Base-by-base conservation (phyloP, 495 filamentous ascomycete genomes). In the Collariella sp. region DNA sequence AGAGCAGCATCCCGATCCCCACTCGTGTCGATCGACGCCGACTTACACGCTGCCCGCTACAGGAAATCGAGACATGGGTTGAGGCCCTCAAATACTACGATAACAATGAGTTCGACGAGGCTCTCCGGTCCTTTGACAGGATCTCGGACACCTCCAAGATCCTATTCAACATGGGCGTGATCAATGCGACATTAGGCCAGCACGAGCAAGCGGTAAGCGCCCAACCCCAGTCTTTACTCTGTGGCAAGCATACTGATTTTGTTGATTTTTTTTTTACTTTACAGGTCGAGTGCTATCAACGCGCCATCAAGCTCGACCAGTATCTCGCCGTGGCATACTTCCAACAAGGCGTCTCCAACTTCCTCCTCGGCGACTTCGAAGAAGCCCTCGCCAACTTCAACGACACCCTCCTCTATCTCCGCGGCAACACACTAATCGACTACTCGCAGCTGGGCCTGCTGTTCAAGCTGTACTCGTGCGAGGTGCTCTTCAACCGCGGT, bases 11-110 rank as follows among this genome's bases (percentile, higher is more conserved):
- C 18, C 47, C 12, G 44, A 48, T 16, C 45, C 33, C 15, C 24
- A 20, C 12, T 22, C 10, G 3, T 10, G 5, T 7, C 3, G 23
- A 23, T 35, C 16, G 10, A 43, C 16, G 9, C 12, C 12, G 35
- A 55, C 65, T 61, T 40, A 54, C 38, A 61, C 34, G 40, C n/a
- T 23, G 16, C 59, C 50, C 26, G 59, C 48, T 46, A 56, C 69
- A 98, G 91, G 94, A 97, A 86, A 97, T 99, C 72, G 91, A 97
- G 76, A 93, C 88, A 33, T 99, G 93, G 93, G 94, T 97, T 55
- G 78, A 84, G 67, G 93, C 93, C 62, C 81, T 97, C 23, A 84
- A 79, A 51, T 84, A 86, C 64, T 99, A 97, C 73, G 93, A 99
- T 71, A 88, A 88, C 67, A 91, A 96, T 73, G 88, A 97, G 62